These are phyloP conservation scores for Jaenimonas drosophilae DNA, from an alignment of 208 protist species.

Conservation along the genomic window DNA sequence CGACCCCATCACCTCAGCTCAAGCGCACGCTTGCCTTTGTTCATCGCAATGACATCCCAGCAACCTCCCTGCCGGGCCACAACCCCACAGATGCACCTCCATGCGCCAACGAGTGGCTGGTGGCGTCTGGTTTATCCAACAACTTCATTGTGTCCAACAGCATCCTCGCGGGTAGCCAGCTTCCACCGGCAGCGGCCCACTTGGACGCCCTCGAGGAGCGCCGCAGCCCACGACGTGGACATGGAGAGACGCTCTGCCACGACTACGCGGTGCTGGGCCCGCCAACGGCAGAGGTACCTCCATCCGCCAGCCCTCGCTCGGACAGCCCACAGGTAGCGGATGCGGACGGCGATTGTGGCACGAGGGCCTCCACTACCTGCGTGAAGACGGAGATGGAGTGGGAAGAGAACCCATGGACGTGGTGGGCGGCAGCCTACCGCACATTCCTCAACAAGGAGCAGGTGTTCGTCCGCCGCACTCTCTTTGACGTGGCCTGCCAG, in stretches of 20 bases:
- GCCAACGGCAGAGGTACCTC: not conserved
- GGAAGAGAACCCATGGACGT: slow-evolving; percentile 30
- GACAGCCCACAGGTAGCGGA: not conserved
- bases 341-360: not conserved
- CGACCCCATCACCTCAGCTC: too few relatives aligned
- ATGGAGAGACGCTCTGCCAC: not conserved
- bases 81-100: too few relatives aligned
- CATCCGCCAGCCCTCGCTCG: not conserved
- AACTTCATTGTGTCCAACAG: too few relatives aligned
- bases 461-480: slow-evolving; percentile 62
- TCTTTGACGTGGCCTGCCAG: slow-evolving; percentile 67
- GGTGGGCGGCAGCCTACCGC: slow-evolving; percentile 69
- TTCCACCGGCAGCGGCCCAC: too few relatives aligned
- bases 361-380: not conserved
- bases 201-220: not conserved
- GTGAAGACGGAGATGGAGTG: not conserved
- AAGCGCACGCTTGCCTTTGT: too few relatives aligned
- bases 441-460: slow-evolving; percentile 64
- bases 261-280: not conserved
- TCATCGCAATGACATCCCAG: too few relatives aligned
- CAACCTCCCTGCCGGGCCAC: too few relatives aligned
- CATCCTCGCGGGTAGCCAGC: too few relatives aligned
- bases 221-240: not conserved
- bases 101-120: too few relatives aligned
- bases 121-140: too few relatives aligned